Evolutionary conservation across 306 rosid species (phyloP).

Genomic region (Rosa lucieae): DNA sequence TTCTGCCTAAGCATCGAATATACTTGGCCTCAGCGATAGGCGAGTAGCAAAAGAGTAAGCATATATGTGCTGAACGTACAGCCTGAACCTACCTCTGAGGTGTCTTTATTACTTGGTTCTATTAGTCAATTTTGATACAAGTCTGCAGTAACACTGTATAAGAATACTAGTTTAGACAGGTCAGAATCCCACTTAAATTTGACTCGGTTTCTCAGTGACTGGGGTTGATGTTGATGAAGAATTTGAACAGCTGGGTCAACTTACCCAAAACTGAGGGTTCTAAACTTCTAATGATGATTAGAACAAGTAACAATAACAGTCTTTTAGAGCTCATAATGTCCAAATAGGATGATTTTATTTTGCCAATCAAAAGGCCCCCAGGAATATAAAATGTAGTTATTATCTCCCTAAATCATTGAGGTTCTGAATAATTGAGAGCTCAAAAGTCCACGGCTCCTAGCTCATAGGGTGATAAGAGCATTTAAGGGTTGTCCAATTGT

Average conservation of each 20-base stretch:
- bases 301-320: background rate
- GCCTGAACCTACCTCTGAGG: background rate
- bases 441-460: constrained; percentile 9
- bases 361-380: constrained; percentile 1
- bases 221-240: background rate
- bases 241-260: constrained; percentile 37
- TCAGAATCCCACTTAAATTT: background rate
- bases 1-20: constrained; percentile 7
- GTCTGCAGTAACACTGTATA: background rate
- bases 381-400: constrained; percentile 18
- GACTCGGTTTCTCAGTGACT: background rate
- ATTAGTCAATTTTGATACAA: background rate
- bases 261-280: constrained; percentile 34
- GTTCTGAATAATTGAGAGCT: constrained; percentile 24
- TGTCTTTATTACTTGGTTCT: background rate
- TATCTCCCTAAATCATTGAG: constrained; percentile 29
- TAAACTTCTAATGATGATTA: background rate
- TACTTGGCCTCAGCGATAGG: background rate
- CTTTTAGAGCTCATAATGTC: background rate
- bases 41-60: constrained; percentile 8
- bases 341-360: background rate
- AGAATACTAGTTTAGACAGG: background rate
- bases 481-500: background rate
- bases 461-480: background rate
- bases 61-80: background rate